Base-by-base conservation (phyloP, 495 filamentous ascomycete species). In the Jackrogersella multiformis region DNA sequence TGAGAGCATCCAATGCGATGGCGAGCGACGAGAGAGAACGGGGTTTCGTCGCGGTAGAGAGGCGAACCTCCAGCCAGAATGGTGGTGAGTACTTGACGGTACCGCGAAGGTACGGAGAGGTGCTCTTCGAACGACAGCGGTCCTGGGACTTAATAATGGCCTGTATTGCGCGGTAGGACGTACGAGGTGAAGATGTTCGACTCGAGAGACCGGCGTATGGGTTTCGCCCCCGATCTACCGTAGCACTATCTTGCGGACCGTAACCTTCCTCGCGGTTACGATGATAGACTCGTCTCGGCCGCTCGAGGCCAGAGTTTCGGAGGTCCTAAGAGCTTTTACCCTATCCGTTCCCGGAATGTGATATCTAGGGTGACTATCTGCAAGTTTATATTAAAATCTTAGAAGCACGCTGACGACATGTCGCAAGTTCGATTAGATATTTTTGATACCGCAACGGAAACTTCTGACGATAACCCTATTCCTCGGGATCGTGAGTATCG, bases 151-250 rank as follows among this genome's bases (percentile, higher is more conserved):
- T 35, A 44, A 52, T 18, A 28, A 20, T 26, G 24, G 20, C 8
- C 20, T 21, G 20, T 56, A 62, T 45, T 48, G 62, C 57, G 42
- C 20, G n/a, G 28, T 61, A 60, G 15, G 8, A 13, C 44, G 28
- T 54, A 70, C 61, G 39, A 55, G 53, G 38, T 32, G 30, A 54
- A 61, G 4, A 57, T 20, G 15, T 42, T 65, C 35, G 56, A 56
- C 57, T 51, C 35, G 55, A 52, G 28, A 41, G n/a, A 46, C 39
- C 56, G 24, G 16, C 18, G 32, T 55, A 16, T 32, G 42, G 45
- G 15, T 48, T 54, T 70, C 21, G 35, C 30, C 53, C 23, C 15
- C 53, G 32, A 44, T 61, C 51, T 45, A 61, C 30, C 18, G 42
- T 56, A 51, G 44, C 28, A 53, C 46, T 18, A 35, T 16, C 16